phyloP scores from a whole-genome alignment of 805 yeast genomes.

The Ogataea pignaliae region DNA sequence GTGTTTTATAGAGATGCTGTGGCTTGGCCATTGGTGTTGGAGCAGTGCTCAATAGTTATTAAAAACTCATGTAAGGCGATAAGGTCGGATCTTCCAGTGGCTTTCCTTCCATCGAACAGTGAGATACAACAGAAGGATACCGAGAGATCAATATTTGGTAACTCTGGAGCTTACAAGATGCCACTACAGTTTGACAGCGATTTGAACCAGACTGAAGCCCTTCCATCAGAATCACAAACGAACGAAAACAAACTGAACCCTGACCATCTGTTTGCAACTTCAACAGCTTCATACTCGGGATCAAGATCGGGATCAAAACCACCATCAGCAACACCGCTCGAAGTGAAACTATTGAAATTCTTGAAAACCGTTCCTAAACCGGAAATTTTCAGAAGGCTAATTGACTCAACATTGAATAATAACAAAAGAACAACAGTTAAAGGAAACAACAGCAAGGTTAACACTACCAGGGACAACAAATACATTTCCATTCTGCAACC shows the following conservation, averaged over 20 bases:
- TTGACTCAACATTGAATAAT: background rate
- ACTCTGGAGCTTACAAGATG: conserved; percentile 14
- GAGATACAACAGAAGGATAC: background rate
- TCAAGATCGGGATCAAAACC: conserved; percentile 1
- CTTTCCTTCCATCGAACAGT: background rate
- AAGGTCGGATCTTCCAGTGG: conserved; percentile 18
- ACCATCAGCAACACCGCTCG: background rate
- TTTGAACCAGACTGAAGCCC: background rate
- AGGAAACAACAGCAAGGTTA: background rate
- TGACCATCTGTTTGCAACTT: conserved; percentile 8
- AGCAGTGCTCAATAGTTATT: conserved; percentile 55
- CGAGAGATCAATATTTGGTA: conserved; percentile 23
- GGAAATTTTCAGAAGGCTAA: background rate
- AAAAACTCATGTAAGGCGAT: conserved; percentile 31
- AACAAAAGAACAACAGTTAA: no score
- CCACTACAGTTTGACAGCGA: conserved; percentile 14
- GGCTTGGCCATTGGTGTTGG: conserved; percentile 54
- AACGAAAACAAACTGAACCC: conserved; percentile 1
- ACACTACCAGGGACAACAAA: background rate
- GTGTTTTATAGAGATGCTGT: conserved; percentile 46
- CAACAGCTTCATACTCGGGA: background rate
- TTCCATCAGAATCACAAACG: background rate
- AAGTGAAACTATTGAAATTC: background rate
- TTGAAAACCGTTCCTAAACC: background rate
- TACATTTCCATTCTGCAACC: background rate